Evolutionary conservation across 805 yeast species (phyloP), one percentile per base, ranked within the genome.

Genomic region (Barnettozyma botsteinii): DNA sequence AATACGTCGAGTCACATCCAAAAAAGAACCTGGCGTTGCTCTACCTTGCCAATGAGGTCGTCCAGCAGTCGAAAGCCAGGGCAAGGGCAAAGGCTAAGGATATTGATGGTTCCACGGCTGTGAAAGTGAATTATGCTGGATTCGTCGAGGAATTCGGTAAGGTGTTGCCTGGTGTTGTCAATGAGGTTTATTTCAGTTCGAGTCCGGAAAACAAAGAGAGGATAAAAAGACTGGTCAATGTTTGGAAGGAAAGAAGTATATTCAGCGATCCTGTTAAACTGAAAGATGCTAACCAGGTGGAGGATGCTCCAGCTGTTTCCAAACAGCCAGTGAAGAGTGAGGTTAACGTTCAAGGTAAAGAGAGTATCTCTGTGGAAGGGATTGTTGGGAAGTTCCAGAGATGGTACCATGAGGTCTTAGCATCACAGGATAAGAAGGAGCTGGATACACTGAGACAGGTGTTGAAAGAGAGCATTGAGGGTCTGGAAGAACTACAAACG

Each of bases 1-100:
- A 56, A 20, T 65, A 61, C 38, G 49, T 73, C 1, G 26, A 20
- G 7, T 59, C 62, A 5, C 62, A 67, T 14, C 48, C 53, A n/a
- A 60, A 61, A 36, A 68, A 72, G 50, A 72, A 70, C 43, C 66
- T 81, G 37, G 69, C 81, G 2, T 60, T 82, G 41, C 67, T 86
- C 19, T 86, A 86, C 53, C 64, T 86, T 12, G 81, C 83, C 37
- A 86, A 86, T 57, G 96, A 86, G 49, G 79, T 86, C 18, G 81
- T 85, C 1, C 96, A 86, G 59, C 83, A 83, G 55, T 77, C 88
- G 4, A 69, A 79, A 43, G 78, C 81, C 25, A 76, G 35, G 15
- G 27, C 27, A 7, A 33, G 17, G 12, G 20, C 27, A 4, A 23
- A 24, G 14, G 21, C 20, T 7, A 32, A 32, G 11, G 35, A 32